These are phyloP conservation scores for Cercospora sp. DNA, from an alignment of 2,329 filamentous ascomycete species.

Conservation along the genomic window DNA sequence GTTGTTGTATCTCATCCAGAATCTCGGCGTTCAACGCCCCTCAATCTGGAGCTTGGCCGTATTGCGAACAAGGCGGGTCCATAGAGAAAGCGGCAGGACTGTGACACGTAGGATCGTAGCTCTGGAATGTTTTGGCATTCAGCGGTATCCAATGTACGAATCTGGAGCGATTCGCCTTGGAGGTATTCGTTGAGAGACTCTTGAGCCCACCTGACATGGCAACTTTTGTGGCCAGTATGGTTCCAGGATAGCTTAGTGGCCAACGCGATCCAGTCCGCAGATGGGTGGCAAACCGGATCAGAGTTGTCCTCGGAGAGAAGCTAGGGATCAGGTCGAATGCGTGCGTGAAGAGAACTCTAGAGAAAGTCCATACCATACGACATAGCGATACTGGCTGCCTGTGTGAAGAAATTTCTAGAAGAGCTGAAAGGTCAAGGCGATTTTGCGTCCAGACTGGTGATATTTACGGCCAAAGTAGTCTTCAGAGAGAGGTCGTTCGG, in stretches of 20 bases:
- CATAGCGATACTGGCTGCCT: too few relatives aligned
- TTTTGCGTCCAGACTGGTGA: background rate
- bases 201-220: background rate
- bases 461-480: background rate
- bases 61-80: background rate
- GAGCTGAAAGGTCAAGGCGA: background rate
- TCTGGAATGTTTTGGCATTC: background rate
- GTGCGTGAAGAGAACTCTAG: background rate
- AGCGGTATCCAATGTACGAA: background rate
- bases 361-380: too few relatives aligned
- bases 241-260: background rate
- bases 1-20: background rate
- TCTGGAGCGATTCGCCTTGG: background rate
- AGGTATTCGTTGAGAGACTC: background rate
- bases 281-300: background rate
- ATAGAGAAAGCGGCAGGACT: background rate
- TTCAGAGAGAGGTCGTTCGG: background rate
- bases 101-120: background rate
- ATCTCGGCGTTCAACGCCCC: background rate
- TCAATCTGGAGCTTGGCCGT: background rate
- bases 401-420: background rate
- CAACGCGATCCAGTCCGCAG: background rate
- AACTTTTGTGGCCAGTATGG: background rate
- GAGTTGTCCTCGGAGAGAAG: background rate
- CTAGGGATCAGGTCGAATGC: background rate